Base-by-base conservation (phyloP, 2,329 filamentous ascomycete species). In the Triangularia verruculosa region DNA sequence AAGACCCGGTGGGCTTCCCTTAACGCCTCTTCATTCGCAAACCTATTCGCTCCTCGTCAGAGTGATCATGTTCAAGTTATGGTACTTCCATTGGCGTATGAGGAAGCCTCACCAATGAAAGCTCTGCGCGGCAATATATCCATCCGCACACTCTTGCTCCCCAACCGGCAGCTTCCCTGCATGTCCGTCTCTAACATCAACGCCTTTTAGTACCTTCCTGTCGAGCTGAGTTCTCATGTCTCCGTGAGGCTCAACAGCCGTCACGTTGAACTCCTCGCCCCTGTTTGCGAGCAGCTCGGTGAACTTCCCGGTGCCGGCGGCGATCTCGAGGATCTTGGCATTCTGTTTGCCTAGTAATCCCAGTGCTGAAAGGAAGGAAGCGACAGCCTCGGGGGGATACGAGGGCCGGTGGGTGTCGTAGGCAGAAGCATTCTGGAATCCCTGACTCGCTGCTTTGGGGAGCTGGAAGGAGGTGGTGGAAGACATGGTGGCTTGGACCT, bases 381-480 rank as follows among this genome's bases (percentile, higher is more conserved):
- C 77, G 79, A 58, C 56, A 24, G 56, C 32, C 27, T 58, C 56
- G n/a, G 47, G 68, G 1, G 85, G 82, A 74, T 92, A 92, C 0
- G 86, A 85, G 1, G 90, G 90, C 13, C 90, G 84, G 72, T 92
- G 80, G 43, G 81, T 74, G 72, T 92, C 89, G 74, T 93, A 92
- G 22, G 80, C 78, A 1, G 79, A 72, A 17, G 88, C 88, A 67
- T 90, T 80, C 66, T 83, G 78, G 74, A 92, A 92, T 62, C 89
- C 89, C 59, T 88, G 80, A 5, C 73, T 70, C 54, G 79, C 79
- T 3, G 66, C 71, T 8, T 64, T 53, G 22, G 72, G 68, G 55
- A 74, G 69, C 25, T 55, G 20, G 39, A 65, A 67, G 24, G 13
- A 20, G 17, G 13, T 59, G 3, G 34, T 6, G 8, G 54, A 32